Evolutionary conservation across 1,284 basidiomycete species (phyloP).

Genomic region (Mycosarcoma mackinlayi): DNA sequence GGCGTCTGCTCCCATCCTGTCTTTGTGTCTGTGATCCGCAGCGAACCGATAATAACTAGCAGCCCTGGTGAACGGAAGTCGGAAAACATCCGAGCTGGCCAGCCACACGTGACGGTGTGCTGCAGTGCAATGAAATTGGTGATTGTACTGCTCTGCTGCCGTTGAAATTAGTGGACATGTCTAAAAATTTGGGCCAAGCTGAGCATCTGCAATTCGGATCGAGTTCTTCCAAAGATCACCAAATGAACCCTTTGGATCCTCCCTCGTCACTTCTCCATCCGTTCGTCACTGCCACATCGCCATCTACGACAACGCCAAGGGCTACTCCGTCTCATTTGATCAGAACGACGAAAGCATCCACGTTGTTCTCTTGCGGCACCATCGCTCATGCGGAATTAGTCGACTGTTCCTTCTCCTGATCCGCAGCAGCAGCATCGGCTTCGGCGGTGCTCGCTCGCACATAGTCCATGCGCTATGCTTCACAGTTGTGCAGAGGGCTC

Average conservation of each 20-base stretch:
- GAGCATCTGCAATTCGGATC: slow-evolving; percentile 4
- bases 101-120: slow-evolving; percentile 22
- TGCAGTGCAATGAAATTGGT: not conserved
- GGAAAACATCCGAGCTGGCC: slow-evolving; percentile 11
- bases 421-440: slow-evolving; percentile 7
- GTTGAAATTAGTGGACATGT: not conserved
- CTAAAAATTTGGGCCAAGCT: slow-evolving; percentile 21
- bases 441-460: slow-evolving; percentile 4
- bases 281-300: slow-evolving; percentile 1
- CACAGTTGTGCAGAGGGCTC: slow-evolving; percentile 38
- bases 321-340: not conserved
- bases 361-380: too few species aligned
- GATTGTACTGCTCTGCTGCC: slow-evolving; percentile 18
- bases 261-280: not conserved
- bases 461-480: slow-evolving; percentile 35
- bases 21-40: too few species aligned
- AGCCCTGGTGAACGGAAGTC: slow-evolving; percentile 8
- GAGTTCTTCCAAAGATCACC: slow-evolving; percentile 19
- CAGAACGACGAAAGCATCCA: too few species aligned
- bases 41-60: too few species aligned
- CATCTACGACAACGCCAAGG: not conserved
- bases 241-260: slow-evolving; percentile 17
- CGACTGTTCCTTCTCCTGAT: not conserved
- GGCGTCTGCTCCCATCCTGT: not conserved
- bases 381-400: slow-evolving; percentile 8